phyloP scores from a whole-genome alignment of 2,329 filamentous ascomycete genomes.

The Fusarium anthophilum region DNA sequence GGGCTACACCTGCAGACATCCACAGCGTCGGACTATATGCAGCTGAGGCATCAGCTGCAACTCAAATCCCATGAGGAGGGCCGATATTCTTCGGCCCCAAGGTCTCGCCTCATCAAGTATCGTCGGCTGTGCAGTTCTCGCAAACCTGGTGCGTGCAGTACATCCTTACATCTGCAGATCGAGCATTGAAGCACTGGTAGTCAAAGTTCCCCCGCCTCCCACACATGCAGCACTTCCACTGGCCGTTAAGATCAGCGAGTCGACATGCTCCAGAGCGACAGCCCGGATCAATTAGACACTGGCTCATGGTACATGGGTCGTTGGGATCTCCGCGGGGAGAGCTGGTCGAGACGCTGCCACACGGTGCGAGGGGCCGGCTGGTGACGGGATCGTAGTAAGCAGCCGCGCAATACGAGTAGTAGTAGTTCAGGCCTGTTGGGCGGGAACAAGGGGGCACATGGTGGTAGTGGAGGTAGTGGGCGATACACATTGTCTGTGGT shows the following conservation, averaged over 20 bases:
- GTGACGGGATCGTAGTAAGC: constrained; percentile 46
- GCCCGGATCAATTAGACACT: constrained; percentile 56
- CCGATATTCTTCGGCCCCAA: constrained; percentile 10
- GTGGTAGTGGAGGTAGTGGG: constrained; percentile 62
- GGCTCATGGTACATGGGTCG: constrained; percentile 57
- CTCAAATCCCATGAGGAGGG: background rate
- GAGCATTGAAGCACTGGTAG: constrained; percentile 56
- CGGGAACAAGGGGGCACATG: constrained; percentile 56
- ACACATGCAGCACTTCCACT: constrained; percentile 63
- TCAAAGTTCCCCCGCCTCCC: constrained; percentile 56
- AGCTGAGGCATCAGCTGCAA: constrained; percentile 20
- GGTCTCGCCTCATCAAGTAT: background rate
- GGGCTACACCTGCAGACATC: constrained; percentile 6
- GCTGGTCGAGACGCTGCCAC: constrained; percentile 26
- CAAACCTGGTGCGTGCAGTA: constrained; percentile 63
- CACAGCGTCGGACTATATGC: constrained; percentile 24
- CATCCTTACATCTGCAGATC: constrained; percentile 57
- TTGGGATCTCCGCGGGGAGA: constrained; percentile 45
- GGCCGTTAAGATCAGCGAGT: constrained; percentile 57
- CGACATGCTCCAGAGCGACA: constrained; percentile 61
- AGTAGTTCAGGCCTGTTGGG: constrained; percentile 51
- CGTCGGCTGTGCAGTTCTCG: constrained; percentile 49
- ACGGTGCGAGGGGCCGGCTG: constrained; percentile 37
- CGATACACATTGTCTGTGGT: constrained; percentile 57
- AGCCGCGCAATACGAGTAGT: constrained; percentile 56